Evolutionary conservation across 2,329 filamentous ascomycete genomes (phyloP), one percentile per base, ranked within the genome.

Genomic region (Curvularia hawaiiensis): DNA sequence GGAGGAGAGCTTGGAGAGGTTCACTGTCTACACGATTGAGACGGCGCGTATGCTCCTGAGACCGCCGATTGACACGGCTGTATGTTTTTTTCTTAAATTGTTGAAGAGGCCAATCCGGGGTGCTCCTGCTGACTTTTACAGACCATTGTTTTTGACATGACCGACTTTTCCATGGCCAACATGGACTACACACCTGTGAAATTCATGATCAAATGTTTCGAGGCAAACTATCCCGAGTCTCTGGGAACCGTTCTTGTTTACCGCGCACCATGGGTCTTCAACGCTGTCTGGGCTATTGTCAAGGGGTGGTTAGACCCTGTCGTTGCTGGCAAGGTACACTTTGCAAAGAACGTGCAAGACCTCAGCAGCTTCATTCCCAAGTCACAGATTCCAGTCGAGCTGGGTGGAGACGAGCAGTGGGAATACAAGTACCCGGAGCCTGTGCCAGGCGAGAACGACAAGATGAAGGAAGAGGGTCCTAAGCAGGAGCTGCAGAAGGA

Each of bases 191-290:
- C 90, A 0, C 94, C 95, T 1, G 91, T 99, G 56, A 99, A 97
- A 72, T 99, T 98, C 79, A 97, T 99, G 90, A 97, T 99, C 77
- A 96, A 97, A 78, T 97, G 93, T 77, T 99, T 99, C 73, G 95
- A 99, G 79, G 95, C 95, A 59, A 98, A 99, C 75, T 99, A 98
- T 69, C 95, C 95, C 0, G 95, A 99, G 77, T 94, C 88, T 47
- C 83, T 99, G 1, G 95, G 94, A 28, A 85, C 90, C 2, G 91
- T 98, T 3, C 84, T 98, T 45, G 91, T 99, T 38, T 95, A 99
- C 82, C 97, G 97, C 76, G 88, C 95, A 0, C 95, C 95, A 3
- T 99, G 95, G 95, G 81, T 99, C 45, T 99, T 99, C 80, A 93
- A 96, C 81, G 89, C 91, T n/a, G 91, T 98, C 63, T 98, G 94